Percentiles rank a stretch among this genome's conserved stretches.
phyloP scores from a whole-genome alignment of 73 alveolate genomes.

The Paramecium sexaurelia region DNA sequence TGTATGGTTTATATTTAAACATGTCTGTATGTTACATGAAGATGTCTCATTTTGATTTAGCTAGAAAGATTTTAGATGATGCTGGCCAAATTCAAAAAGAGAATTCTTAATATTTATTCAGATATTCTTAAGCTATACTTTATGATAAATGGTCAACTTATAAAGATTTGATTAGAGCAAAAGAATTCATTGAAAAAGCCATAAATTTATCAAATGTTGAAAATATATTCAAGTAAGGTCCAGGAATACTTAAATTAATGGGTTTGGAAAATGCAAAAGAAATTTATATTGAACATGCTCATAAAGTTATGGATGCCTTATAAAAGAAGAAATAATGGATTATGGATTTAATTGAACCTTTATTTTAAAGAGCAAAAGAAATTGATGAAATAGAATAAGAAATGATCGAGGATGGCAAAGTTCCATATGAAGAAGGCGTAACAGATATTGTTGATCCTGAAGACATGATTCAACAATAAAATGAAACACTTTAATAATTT shows the following conservation, averaged over 20 bases:
- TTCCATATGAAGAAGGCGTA: conserved; percentile 15
- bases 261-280: conserved; percentile 29
- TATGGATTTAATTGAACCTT: conserved; percentile 20
- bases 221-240: conserved; percentile 36
- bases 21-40: conserved; percentile 58
- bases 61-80: conserved; percentile 28
- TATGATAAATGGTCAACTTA: conserved; percentile 41
- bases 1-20: conserved; percentile 35
- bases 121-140: conserved; percentile 49
- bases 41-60: conserved; percentile 36
- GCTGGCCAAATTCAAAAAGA: conserved; percentile 36
- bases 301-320: not conserved
- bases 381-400: conserved; percentile 61
- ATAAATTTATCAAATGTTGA: conserved; percentile 37
- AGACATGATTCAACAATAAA: not conserved
- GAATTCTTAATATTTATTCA: conserved; percentile 47
- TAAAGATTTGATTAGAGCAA: conserved; percentile 19
- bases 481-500: not conserved
- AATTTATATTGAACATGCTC: conserved; percentile 20
- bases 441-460: not conserved
- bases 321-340: conserved; percentile 7
- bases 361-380: conserved; percentile 49
- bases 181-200: conserved; percentile 33
- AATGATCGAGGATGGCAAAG: conserved; percentile 60
- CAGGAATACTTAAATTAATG: conserved; percentile 54